A percentile compares a stretch with the other conserved stretches of the same genome.
Conservation (phyloP, 1,284 basidiomycete genomes). For the Malassezia sp. region DNA sequence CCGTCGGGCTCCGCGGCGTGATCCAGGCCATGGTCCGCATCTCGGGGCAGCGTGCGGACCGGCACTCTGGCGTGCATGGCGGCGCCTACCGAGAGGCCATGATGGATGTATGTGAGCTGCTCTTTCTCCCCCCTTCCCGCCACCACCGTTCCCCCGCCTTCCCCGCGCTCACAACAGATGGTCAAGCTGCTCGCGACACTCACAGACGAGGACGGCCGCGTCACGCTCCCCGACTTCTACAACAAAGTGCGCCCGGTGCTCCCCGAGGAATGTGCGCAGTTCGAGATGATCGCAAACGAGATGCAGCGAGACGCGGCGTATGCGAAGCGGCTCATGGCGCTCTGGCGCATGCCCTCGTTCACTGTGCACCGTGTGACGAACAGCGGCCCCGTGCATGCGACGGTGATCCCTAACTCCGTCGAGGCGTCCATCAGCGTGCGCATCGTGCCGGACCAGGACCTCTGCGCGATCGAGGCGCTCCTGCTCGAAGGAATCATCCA, state of each 20-base stretch:
- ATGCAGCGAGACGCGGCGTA: conserved; percentile 1
- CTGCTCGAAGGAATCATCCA: conserved; percentile 56
- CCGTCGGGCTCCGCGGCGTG: conserved; percentile 86
- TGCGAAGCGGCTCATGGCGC: conserved; percentile 28
- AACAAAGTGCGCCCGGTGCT: conserved; percentile 40
- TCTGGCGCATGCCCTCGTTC: conserved; percentile 35
- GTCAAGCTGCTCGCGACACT: conserved; percentile 66
- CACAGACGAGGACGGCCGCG: conserved; percentile 51
- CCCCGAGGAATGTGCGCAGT: conserved; percentile 43
- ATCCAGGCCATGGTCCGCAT: conserved; percentile 69
- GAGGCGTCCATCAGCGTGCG: conserved; percentile 52
- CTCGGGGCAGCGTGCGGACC: conserved; percentile 54
- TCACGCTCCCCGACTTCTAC: conserved; percentile 78
- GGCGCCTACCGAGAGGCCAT: conserved; percentile 78
- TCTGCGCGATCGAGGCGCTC: conserved; percentile 59
- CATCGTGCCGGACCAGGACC: conserved; percentile 82
- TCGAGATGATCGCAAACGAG: conserved; percentile 21
- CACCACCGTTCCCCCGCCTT: conserved; percentile 8
- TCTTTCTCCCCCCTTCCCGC: not conserved
- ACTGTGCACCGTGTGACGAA: conserved; percentile 32
- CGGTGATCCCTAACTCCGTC: conserved; percentile 34
- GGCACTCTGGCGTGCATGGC: conserved; percentile 85
- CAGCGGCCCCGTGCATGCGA: conserved; percentile 28
- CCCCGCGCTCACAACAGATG: conserved; percentile 52
- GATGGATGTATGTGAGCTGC: conserved; percentile 74